Base-by-base conservation (phyloP, 2,329 filamentous ascomycete genomes). In the Xylariales sp. region DNA sequence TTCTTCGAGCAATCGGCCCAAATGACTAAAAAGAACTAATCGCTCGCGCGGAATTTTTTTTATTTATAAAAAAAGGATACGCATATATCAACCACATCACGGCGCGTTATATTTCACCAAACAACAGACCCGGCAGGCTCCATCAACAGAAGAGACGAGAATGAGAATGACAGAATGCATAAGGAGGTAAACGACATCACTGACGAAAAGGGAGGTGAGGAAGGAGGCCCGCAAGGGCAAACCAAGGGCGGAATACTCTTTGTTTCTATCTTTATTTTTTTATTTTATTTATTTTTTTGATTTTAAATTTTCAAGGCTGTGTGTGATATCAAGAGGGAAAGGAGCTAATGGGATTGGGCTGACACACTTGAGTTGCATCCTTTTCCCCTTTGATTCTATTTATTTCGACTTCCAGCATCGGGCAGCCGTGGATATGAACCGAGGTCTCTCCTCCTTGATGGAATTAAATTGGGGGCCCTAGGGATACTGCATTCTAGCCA, bases 1-100 rank as follows among this genome's bases (percentile, higher is more conserved):
- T 45, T 45, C 55, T 53, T 64, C 72, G 71, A 72, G 68, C 68
- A 70, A 70, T 70, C 68, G 68, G 53, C 52, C 32, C 34, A 55
- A 62, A 30, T 59, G 57, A 30, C 55, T 54, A 8, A 39, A 63
- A 65, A 70, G 68, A 70, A 68, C 48, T 70, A 70, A 70, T 70
- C 66, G 68, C 68, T 68, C 68, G 63, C 68, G 68, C 68, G 52
- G 54, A 60, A 57, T 32, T 41, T 23, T 23, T 23, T 23, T 23
- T 23, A 23, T 23, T 23, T 23, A 23, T 23, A 23, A 59, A 64
- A 53, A 68, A 48, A 52, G 46, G 39, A 39, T 36, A 36, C 41
- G 45, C 10, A 53, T 60, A 62, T 59, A 65, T 57, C 52, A 34
- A 34, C 43, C 18, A 53, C 32, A 45, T n/a, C 46, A 41, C 30